Evolutionary conservation across 768 basidiomycete species (phyloP), one percentile per base, ranked within the genome.

Genomic region (Cyclocybe cylindracea): DNA sequence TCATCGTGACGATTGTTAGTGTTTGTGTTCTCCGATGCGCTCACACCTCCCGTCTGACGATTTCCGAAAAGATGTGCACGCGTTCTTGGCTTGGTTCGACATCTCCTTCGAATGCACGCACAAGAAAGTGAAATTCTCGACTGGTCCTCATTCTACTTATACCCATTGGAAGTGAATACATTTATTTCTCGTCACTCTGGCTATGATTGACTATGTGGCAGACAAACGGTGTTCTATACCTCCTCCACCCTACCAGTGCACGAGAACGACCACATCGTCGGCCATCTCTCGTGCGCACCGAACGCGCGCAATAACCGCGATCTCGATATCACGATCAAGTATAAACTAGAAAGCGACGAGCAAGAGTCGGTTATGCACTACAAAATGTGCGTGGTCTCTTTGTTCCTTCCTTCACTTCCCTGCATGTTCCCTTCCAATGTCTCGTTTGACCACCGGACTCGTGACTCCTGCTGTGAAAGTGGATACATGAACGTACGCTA

Each of bases 41-140:
- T n/a, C 10, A 34, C 33, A 5, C 46, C 32, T 56, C n/a, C 56
- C 38, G 34, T 2, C 24, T 49, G 41, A 55, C 41, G 33, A 36
- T 38, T 35, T 50, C 9, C 13, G 41, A 16, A 36, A 10, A 98
- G 95, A 95, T 66, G 79, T 94, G 24, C 97, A 99, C 66, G 97
- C 97, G 18, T 97, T 98, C 85, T 85, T 99, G 44, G 94, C 94
- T 33, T 99, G 97, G 97, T 99, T 99, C 73, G 97, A 99, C 69
- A 89, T 96, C 65, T 80, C 86, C 38, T 99, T 99, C 75, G 88
- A 91, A 51, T 94, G 89, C 68, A 94, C 93, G 50, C 97, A 98
- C 78, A 97, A 94, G 72, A 91, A 90, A 66, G 86, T 95, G 56
- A 84, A 85, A 63, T 99, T 99, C 73, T 96, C 94, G 41, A 99